phyloP scores from a whole-genome alignment of 1,139 yeast genomes.

The Ogataea hybrid region DNA sequence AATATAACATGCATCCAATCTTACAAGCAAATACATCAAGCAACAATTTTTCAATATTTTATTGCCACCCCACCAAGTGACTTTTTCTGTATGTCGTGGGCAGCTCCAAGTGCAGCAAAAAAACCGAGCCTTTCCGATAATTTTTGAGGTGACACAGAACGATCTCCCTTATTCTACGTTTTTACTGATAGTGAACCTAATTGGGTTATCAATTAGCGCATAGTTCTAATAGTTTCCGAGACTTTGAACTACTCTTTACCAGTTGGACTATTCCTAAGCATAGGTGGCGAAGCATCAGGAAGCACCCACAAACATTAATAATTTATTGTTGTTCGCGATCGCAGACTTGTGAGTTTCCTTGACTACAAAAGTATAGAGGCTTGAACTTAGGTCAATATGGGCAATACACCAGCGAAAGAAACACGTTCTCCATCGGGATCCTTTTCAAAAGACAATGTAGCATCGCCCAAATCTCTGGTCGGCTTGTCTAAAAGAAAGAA shows the following conservation, averaged over 20 bases:
- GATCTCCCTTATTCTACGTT: too few species aligned
- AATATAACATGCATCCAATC: too few species aligned
- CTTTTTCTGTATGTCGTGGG: constrained; percentile 4
- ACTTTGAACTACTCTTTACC: too few species aligned
- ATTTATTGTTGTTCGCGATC: not conserved
- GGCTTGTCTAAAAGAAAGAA: constrained; percentile 25
- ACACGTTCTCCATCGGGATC: constrained; percentile 15
- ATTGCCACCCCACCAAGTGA: too few species aligned
- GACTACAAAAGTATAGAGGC: too few species aligned
- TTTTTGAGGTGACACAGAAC: constrained; percentile 3
- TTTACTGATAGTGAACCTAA: too few species aligned
- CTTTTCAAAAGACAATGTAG: constrained; percentile 21
- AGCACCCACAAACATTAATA: not conserved
- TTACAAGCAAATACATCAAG: too few species aligned
- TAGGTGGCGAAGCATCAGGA: too few species aligned
- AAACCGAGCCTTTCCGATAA: constrained; percentile 11
- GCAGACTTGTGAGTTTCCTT: not conserved
- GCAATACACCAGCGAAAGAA: constrained; percentile 30
- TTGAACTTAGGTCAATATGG: constrained; percentile 15
- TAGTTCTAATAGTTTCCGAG: too few species aligned
- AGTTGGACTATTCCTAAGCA: too few species aligned
- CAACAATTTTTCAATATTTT: too few species aligned
- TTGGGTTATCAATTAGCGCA: too few species aligned
- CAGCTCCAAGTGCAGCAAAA: not conserved
- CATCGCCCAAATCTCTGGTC: constrained; percentile 13